Base-by-base conservation (phyloP, 2,329 filamentous ascomycete species). In the Cordyceps fumosorosea region DNA sequence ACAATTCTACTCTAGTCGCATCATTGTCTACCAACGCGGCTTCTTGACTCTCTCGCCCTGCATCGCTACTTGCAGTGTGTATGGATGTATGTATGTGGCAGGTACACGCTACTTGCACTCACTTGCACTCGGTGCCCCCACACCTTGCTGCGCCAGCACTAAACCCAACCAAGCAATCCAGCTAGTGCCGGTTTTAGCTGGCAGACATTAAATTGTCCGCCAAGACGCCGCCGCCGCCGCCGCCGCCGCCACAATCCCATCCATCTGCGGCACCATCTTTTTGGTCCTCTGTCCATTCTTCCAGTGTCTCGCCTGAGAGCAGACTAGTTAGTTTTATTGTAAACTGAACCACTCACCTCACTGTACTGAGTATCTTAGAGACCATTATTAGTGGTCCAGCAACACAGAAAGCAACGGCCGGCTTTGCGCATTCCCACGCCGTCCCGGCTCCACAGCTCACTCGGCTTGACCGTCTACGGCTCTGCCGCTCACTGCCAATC, bases 401-500 rank as follows among this genome's bases (percentile, higher is more conserved):
- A 26, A 52, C 26, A 34, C 12, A 14, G 18, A 2, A 20, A 45
- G 26, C 40, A 58, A 60, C 57, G 57, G 57, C 57, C 57, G 50
- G 57, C 57, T 60, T 60, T 60, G 24, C 56, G 8, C 40, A 24
- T 54, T 47, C 22, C 57, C 40, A 54, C 37, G 57, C 57, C 57
- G 57, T 48, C 26, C 34, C 34, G 37, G 37, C 57, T 54, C 57
- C 57, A 60, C 57, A 53, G 3, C 48, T 29, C 29, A 29, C 29
- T 47, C 50, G 57, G 57, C 57, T 6, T 60, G 57, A 54, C 57
- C 57, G 57, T 60, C 47, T 51, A 51, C 55, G n/a, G 45, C 55
- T 57, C 14, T 37, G 54, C 40, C 18, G 42, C 40, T 37, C 14
- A 34, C 45, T 37, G 26, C 18, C 24, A 16, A 18, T 42, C 26